phyloP scores from a whole-genome alignment of 257 asterid species.

The Penstemon newberryi region DNA sequence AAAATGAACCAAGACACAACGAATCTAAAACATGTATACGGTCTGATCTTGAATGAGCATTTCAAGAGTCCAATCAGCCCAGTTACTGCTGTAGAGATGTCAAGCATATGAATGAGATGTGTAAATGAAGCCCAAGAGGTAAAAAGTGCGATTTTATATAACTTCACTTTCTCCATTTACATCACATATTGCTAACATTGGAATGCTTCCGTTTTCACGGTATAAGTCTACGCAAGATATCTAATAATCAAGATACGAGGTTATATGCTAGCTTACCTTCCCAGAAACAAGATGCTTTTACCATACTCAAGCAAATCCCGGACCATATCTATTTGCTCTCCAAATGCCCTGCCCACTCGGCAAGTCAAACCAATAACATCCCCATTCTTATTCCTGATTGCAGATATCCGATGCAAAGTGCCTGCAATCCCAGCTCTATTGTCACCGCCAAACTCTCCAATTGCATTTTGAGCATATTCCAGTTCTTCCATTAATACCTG shows the following conservation, averaged over 20 bases:
- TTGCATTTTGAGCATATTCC: slow-evolving; percentile 55
- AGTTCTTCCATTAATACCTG: slow-evolving; percentile 69
- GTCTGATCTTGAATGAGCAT: slow-evolving; percentile 2
- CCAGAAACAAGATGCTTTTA: slow-evolving; percentile 78
- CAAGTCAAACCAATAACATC: slow-evolving; percentile 72
- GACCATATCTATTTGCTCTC: slow-evolving; percentile 57
- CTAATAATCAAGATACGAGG: slow-evolving; percentile 1
- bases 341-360: slow-evolving; percentile 71
- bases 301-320: slow-evolving; percentile 78
- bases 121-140: neutral
- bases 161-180: slow-evolving; percentile 10
- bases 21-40: neutral
- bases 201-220: neutral
- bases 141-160: neutral
- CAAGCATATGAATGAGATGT: neutral
- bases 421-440: slow-evolving; percentile 79
- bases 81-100: neutral
- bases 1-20: neutral
- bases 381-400: slow-evolving; percentile 65
- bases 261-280: slow-evolving; percentile 55
- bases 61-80: neutral
- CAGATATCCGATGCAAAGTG: slow-evolving; percentile 78
- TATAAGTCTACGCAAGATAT: slow-evolving; percentile 6
- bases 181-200: slow-evolving; percentile 7
- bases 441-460: slow-evolving; percentile 73